A percentile compares a stretch with the other conserved stretches of the same genome.
These are phyloP conservation scores for Actinomortierella wolfii DNA, from an alignment of 371 early-diverging fungal genomes.

Conservation along the genomic window DNA sequence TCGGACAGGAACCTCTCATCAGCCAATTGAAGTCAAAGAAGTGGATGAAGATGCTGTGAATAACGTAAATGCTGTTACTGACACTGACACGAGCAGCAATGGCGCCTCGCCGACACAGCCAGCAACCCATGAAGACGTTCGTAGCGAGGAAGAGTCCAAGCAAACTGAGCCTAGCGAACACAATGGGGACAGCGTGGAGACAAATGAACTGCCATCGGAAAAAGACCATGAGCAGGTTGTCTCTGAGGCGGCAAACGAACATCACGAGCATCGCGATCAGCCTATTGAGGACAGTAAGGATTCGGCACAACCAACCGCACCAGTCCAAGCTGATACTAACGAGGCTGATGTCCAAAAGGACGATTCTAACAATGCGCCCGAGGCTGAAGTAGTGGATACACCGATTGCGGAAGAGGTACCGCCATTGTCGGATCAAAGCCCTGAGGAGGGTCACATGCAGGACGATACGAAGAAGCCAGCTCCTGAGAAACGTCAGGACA, in stretches of 20 bases:
- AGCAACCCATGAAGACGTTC: not conserved
- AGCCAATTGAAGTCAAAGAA: constrained; percentile 1
- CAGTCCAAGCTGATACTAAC: no score
- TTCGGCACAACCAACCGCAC: no score
- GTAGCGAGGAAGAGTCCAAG: no score
- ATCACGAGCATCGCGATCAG: no score
- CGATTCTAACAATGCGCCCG: not conserved
- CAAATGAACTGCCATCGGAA: no score
- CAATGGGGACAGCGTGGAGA: no score
- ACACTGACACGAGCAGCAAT: not conserved
- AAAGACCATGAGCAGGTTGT: no score
- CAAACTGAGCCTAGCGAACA: no score
- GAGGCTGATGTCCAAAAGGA: not conserved
- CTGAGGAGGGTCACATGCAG: not conserved
- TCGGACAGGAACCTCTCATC: not conserved
- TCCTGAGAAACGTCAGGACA: not conserved
- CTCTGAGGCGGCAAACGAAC: no score
- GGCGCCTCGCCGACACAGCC: not conserved
- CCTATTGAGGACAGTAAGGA: no score
- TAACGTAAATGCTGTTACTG: not conserved
- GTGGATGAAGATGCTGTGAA: not conserved
- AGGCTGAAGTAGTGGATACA: not conserved
- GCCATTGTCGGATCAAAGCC: not conserved
- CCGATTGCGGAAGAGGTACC: not conserved
- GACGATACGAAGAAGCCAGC: not conserved